These are phyloP conservation scores for Suillus alpinus DNA, from an alignment of 768 basidiomycete species.

Conservation along the genomic window DNA sequence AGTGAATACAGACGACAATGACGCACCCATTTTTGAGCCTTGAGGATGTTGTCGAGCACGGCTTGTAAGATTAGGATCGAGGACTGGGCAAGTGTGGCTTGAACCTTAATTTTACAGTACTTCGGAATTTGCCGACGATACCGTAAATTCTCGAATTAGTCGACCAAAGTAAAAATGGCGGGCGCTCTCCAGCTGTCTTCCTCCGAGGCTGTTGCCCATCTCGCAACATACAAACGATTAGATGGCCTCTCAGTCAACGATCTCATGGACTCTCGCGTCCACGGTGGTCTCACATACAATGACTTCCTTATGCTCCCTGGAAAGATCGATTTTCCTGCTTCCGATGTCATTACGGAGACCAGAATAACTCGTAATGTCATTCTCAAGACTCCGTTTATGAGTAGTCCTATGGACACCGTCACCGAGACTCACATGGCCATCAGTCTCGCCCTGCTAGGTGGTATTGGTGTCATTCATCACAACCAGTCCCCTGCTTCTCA, in stretches of 20 bases:
- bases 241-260: constrained; percentile 87
- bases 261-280: constrained; percentile 81
- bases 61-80: constrained; percentile 57
- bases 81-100: constrained; percentile 37
- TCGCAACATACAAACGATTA: constrained; percentile 63
- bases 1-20: constrained; percentile 18
- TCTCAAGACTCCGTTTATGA: constrained; percentile 94
- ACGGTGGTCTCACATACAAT: constrained; percentile 96
- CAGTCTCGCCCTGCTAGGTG: constrained; percentile 89
- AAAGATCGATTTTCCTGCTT: constrained; percentile 89
- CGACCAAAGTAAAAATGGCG: background rate
- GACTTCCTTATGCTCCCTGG: constrained; percentile 94
- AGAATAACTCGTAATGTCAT: constrained; percentile 86
- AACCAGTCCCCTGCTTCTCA: constrained; percentile 83
- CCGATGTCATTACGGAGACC: constrained; percentile 78
- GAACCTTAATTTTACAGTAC: constrained; percentile 30
- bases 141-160: background rate
- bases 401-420: constrained; percentile 99
- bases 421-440: constrained; percentile 95
- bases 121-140: constrained; percentile 21
- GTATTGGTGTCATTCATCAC: constrained; percentile 98
- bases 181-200: constrained; percentile 54
- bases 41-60: constrained; percentile 43
- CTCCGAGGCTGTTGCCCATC: constrained; percentile 68
- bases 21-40: constrained; percentile 55